Evolutionary conservation across 2,329 filamentous ascomycete species (phyloP).

Genomic region (Lasiodiplodia hormozganensis): DNA sequence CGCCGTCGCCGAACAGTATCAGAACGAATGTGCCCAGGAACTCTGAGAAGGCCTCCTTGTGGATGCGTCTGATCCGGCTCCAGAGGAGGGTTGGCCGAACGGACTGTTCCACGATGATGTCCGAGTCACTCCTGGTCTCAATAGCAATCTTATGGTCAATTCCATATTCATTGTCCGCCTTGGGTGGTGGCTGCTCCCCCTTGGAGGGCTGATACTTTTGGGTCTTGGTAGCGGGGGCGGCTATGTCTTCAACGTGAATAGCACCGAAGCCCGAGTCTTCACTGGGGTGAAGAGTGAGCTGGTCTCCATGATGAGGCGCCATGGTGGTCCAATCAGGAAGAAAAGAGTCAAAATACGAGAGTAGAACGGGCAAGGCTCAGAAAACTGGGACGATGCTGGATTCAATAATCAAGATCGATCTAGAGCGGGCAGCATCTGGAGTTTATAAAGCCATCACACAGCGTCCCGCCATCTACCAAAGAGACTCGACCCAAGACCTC

Average conservation of each 20-base stretch:
- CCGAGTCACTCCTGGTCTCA: conserved; percentile 3
- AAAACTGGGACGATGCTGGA: background rate
- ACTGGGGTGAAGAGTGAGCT: conserved; percentile 10
- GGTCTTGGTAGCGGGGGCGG: background rate
- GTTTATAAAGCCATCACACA: conserved; percentile 16
- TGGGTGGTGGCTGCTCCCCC: conserved; percentile 9
- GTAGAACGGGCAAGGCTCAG: background rate
- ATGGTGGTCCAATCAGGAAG: conserved; percentile 8
- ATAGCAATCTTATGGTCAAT: conserved; percentile 24
- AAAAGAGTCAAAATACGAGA: background rate
- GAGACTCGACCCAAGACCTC: background rate
- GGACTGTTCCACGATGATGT: conserved; percentile 11
- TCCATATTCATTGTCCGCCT: conserved; percentile 5
- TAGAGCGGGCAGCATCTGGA: background rate
- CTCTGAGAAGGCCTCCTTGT: conserved; percentile 67
- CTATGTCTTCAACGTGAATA: conserved; percentile 15
- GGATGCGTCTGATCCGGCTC: conserved; percentile 45
- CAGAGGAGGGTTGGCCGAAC: conserved; percentile 34
- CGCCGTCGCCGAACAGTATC: conserved; percentile 74
- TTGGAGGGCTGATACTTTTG: conserved; percentile 8
- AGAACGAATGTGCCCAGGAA: conserved; percentile 73
- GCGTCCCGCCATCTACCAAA: background rate
- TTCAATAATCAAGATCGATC: conserved; percentile 16
- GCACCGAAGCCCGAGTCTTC: conserved; percentile 16
- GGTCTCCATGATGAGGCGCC: conserved; percentile 1